Evolutionary conservation across 2,329 filamentous ascomycete genomes (phyloP).

Genomic region (Aspergillus sp.): DNA sequence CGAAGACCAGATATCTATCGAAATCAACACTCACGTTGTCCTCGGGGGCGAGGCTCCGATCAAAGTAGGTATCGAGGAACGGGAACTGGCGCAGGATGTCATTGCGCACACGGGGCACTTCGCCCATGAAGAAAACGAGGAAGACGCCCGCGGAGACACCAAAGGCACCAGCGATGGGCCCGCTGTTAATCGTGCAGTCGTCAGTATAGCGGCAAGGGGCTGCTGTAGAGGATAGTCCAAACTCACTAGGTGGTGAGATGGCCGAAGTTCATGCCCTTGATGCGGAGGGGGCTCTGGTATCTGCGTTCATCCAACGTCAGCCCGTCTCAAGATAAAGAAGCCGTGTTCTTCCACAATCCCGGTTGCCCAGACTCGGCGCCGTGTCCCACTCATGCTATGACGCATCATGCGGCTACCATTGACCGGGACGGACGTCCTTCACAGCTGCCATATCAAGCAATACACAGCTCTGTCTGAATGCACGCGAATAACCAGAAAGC

Average conservation of each 20-base stretch:
- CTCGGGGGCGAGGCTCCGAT: constrained; percentile 50
- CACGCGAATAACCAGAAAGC: not conserved
- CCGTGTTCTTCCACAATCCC: not conserved
- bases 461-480: not conserved
- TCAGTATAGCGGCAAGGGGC: too few relatives aligned
- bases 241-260: constrained; percentile 40
- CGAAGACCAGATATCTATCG: not conserved
- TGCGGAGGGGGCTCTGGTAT: constrained; percentile 41
- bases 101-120: constrained; percentile 52
- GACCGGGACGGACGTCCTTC: not conserved
- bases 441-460: not conserved
- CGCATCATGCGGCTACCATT: too few relatives aligned
- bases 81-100: constrained; percentile 55
- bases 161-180: constrained; percentile 44
- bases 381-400: too few relatives aligned
- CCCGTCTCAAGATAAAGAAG: constrained; percentile 10
- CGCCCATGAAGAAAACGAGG: constrained; percentile 56
- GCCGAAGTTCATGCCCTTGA: constrained; percentile 41
- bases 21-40: constrained; percentile 44
- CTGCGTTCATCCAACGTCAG: constrained; percentile 21
- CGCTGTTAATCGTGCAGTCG: constrained; percentile 21
- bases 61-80: constrained; percentile 48
- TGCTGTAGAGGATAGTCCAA: not conserved
- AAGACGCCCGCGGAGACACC: constrained; percentile 50
- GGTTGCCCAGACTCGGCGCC: not conserved